Evolutionary conservation across 345 rosid species (phyloP).

Genomic region (Syzygium grande): DNA sequence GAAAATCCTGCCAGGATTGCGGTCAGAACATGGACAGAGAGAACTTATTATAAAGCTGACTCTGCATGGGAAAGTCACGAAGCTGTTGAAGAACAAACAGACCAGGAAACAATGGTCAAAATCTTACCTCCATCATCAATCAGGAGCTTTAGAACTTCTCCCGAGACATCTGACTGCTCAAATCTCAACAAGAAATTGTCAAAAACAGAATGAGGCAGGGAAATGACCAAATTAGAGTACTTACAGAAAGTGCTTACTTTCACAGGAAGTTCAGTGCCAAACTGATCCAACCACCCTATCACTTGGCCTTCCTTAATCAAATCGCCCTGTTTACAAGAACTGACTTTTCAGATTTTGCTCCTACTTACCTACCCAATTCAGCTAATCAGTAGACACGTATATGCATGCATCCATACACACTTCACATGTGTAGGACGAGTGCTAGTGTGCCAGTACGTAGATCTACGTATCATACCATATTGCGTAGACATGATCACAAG

Average conservation of each 20-base stretch:
- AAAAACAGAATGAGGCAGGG: neutral
- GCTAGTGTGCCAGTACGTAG: neutral
- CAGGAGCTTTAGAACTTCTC: slow-evolving; percentile 78
- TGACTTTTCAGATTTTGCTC: neutral
- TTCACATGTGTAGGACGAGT: neutral
- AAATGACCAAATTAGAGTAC: neutral
- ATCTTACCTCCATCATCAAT: slow-evolving; percentile 77
- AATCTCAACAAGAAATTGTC: slow-evolving; percentile 1
- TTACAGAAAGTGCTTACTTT: slow-evolving; percentile 37
- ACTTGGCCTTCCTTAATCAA: slow-evolving; percentile 74
- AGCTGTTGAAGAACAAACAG: neutral
- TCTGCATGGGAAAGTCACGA: neutral
- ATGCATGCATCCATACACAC: neutral
- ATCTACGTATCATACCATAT: neutral
- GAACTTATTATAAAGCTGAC: neutral
- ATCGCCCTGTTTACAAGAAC: slow-evolving; percentile 48
- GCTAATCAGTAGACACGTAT: neutral
- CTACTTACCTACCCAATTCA: neutral
- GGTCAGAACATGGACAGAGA: neutral
- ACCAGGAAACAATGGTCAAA: neutral
- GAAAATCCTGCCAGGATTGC: neutral
- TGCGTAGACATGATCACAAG: neutral
- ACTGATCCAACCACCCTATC: slow-evolving; percentile 74
- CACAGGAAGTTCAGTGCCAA: slow-evolving; percentile 70
- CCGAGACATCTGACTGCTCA: slow-evolving; percentile 84